Evolutionary conservation across 768 basidiomycete species (phyloP).

Genomic region (Tricholoma matsutake): DNA sequence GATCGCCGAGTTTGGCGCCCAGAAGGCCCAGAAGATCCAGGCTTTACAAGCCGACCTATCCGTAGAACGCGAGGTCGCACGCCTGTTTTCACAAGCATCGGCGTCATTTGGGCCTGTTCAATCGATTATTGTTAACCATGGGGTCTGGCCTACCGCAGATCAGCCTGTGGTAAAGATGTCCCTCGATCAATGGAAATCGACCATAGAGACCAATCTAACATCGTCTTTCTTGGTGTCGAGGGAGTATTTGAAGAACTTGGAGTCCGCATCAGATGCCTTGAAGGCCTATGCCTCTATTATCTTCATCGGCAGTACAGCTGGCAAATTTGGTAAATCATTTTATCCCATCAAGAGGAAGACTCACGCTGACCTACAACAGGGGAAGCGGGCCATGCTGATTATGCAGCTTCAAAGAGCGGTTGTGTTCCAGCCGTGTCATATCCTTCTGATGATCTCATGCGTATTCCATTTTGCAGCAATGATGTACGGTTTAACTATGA

Average conservation of each 20-base stretch:
- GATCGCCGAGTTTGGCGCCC: conserved; percentile 30
- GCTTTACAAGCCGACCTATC: conserved; percentile 57
- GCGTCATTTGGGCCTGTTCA: conserved; percentile 49
- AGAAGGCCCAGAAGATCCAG: conserved; percentile 27
- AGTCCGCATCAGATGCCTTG: conserved; percentile 31
- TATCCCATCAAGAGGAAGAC: not conserved
- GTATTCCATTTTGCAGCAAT: conserved; percentile 38
- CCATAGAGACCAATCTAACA: conserved; percentile 62
- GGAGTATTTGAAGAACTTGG: conserved; percentile 52
- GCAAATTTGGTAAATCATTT: conserved; percentile 52
- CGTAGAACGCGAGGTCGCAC: conserved; percentile 48
- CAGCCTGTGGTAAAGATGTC: conserved; percentile 54
- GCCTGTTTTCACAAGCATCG: conserved; percentile 44
- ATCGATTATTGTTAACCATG: conserved; percentile 63
- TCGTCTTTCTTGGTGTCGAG: conserved; percentile 65
- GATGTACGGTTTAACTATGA: conserved; percentile 69
- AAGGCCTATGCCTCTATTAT: conserved; percentile 60
- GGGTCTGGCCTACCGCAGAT: conserved; percentile 42
- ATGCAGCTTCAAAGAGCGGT: conserved; percentile 70
- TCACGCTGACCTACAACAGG: conserved; percentile 17
- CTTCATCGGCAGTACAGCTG: conserved; percentile 68
- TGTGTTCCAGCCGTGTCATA: conserved; percentile 10
- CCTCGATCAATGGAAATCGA: conserved; percentile 60
- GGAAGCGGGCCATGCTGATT: conserved; percentile 65
- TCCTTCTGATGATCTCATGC: not conserved